These are phyloP conservation scores for Eimeria praecox DNA, from an alignment of 169 alveolate genomes.

Conservation along the genomic window DNA sequence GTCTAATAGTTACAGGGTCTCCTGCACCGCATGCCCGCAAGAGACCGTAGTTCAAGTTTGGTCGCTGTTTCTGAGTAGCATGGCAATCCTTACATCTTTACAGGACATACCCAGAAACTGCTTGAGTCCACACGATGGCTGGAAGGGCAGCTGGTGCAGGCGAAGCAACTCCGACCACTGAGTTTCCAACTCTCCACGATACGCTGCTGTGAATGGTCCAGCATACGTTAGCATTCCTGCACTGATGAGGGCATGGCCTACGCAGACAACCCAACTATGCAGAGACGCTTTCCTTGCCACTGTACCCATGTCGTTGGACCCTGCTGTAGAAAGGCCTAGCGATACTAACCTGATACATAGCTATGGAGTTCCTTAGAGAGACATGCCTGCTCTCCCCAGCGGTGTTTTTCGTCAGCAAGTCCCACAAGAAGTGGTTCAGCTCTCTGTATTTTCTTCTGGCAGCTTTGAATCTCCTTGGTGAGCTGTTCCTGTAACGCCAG, in stretches of 20 bases:
- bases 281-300: background rate
- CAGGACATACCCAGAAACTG: slow-evolving; percentile 80
- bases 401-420: slow-evolving; percentile 95
- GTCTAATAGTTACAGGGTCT: slow-evolving; percentile 94
- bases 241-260: slow-evolving; percentile 95
- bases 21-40: slow-evolving; percentile 89
- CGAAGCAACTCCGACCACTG: slow-evolving; percentile 90
- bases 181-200: slow-evolving; percentile 91
- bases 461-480: slow-evolving; percentile 84
- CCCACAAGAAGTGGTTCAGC: slow-evolving; percentile 97
- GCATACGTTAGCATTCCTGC: slow-evolving; percentile 91
- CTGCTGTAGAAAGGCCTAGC: background rate
- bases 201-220: slow-evolving; percentile 96
- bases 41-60: slow-evolving; percentile 65
- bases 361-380: slow-evolving; percentile 56
- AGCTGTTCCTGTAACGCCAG: slow-evolving; percentile 86
- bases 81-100: slow-evolving; percentile 79
- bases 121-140: slow-evolving; percentile 90
- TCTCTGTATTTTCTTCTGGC: slow-evolving; percentile 88
- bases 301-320: background rate
- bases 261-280: slow-evolving; percentile 83
- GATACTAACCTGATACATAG: slow-evolving; percentile 81
- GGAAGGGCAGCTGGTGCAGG: slow-evolving; percentile 87
- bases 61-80: slow-evolving; percentile 82
- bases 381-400: slow-evolving; percentile 97